Conservation (phyloP, 768 basidiomycete genomes). For the Leccinum barrowsii region DNA sequence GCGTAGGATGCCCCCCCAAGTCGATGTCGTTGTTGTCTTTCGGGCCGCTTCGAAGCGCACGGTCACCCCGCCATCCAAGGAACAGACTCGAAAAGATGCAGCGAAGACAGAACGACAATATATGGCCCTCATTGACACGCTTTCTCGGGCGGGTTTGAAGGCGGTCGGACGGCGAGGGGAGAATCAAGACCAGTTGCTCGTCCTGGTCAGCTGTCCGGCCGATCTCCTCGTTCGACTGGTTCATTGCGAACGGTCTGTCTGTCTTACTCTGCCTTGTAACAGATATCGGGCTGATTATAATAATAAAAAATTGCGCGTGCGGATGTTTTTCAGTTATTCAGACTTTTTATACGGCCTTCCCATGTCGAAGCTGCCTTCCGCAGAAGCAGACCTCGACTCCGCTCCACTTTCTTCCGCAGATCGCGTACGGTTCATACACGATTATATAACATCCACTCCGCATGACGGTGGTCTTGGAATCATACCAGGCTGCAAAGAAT, state of each 20-base stretch:
- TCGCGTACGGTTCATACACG: constrained; percentile 74
- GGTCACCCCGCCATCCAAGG: constrained; percentile 46
- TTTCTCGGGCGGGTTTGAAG: constrained; percentile 60
- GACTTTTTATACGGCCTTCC: constrained; percentile 78
- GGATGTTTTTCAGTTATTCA: constrained; percentile 45
- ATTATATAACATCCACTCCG: constrained; percentile 63
- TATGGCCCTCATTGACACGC: constrained; percentile 52
- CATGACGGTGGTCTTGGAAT: constrained; percentile 86
- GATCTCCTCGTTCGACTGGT: constrained; percentile 61
- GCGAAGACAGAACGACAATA: constrained; percentile 70
- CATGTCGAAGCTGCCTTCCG: constrained; percentile 42
- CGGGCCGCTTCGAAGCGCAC: constrained; percentile 40
- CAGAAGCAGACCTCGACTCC: constrained; percentile 41
- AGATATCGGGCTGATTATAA: background rate
- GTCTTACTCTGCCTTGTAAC: background rate
- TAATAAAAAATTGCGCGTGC: background rate
- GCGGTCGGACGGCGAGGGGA: constrained; percentile 79
- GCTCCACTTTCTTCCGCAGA: constrained; percentile 63
- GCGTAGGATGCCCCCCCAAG: constrained; percentile 46
- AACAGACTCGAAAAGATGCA: constrained; percentile 58
- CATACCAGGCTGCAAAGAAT: constrained; percentile 63
- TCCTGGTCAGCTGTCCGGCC: constrained; percentile 72
- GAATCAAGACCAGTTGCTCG: constrained; percentile 65
- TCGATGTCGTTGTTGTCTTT: constrained; percentile 76
- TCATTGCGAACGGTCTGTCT: constrained; percentile 67